Evolutionary conservation across 495 filamentous ascomycete genomes (phyloP), one percentile per base, ranked within the genome.

Genomic region (Penicillium ochrochloron): DNA sequence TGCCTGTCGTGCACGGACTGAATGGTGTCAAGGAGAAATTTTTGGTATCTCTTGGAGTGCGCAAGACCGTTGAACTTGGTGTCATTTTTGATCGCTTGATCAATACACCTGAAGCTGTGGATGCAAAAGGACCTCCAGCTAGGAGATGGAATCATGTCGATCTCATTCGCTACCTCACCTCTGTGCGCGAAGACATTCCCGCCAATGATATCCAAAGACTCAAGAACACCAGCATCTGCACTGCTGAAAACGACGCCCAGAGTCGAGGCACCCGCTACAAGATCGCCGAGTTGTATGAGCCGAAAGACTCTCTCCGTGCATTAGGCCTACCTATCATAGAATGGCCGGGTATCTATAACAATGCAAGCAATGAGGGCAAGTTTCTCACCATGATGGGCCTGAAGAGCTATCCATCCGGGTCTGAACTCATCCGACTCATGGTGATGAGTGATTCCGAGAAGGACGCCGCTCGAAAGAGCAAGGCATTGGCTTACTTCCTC

Each of bases 1-100:
- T 99, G 11, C 94, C 96, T 4, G 87, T 88, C 14, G 85, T 97
- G 11, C 83, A 85, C 61, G 86, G 83, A n/a, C 85, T 93, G 39
- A 83, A 88, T 31, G 83, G 87, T 15, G 84, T 97, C 3, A 97
- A 97, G 70, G 95, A 98, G 34, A 97, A 95, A 71, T 89, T 97
- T 61, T 76, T 99, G 51, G 77, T 80, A 3, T 86, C 91, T 11
- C 80, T 98, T 31, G 94, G 94, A 0, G 94, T 85, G 21, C 82
- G 87, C 25, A 89, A 89, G 70, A 98, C 95, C 1, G 87, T 99
- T 25, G 95, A 98, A 58, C 82, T 99, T 14, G 91, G 91, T 51
- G 92, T 97, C 23, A 93, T 99, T 25, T 97, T 98, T 68, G 90
- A 91, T 41, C 86, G 96, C 42, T 83, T 99, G 57, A 83, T 97